phyloP scores from a whole-genome alignment of 805 yeast genomes.

The Sugiyamaella qingdaonensis region DNA sequence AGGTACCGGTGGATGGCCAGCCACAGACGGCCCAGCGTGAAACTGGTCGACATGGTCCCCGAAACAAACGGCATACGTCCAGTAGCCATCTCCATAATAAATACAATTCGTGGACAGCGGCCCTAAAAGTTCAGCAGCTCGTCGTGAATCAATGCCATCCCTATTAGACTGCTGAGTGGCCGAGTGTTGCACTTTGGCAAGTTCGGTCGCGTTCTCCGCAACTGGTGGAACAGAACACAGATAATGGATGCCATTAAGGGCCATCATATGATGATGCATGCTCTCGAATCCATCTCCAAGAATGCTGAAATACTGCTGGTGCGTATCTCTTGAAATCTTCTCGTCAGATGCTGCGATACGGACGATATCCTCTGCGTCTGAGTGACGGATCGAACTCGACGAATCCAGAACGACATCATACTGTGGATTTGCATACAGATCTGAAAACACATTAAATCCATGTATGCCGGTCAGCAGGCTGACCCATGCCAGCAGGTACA shows the following conservation, averaged over 20 bases:
- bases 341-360: neutral
- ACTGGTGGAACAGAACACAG: slow-evolving; percentile 20
- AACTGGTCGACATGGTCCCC: slow-evolving; percentile 48
- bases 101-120: slow-evolving; percentile 26
- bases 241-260: slow-evolving; percentile 16
- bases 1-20: slow-evolving; percentile 16
- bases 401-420: slow-evolving; percentile 4
- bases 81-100: slow-evolving; percentile 39
- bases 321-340: neutral
- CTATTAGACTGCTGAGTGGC: neutral
- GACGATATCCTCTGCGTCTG: slow-evolving; percentile 3
- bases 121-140: slow-evolving; percentile 17
- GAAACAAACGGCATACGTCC: slow-evolving; percentile 51
- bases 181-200: neutral
- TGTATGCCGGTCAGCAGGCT: neutral
- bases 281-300: neutral
- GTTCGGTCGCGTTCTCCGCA: neutral
- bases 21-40: slow-evolving; percentile 30
- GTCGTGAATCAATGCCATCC: neutral
- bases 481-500: no score
- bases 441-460: slow-evolving; percentile 12
- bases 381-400: neutral
- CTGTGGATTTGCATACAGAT: slow-evolving; percentile 13
- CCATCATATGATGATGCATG: slow-evolving; percentile 16
- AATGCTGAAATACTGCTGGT: neutral